Base-by-base conservation (phyloP, 495 filamentous ascomycete species). In the Trichoderma orchidacearum region DNA sequence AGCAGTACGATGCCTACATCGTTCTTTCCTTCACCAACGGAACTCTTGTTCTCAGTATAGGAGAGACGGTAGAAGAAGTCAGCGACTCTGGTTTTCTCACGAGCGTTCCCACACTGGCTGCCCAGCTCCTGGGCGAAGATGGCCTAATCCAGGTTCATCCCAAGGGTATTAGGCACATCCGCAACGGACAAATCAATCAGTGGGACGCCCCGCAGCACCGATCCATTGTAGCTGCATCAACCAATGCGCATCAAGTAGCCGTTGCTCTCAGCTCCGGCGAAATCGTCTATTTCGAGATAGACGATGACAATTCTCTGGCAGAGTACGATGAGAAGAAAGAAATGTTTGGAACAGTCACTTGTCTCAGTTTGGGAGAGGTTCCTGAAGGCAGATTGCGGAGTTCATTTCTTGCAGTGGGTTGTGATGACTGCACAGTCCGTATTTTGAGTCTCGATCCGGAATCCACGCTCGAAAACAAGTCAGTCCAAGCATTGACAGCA, bases 221-320 rank as follows among this genome's bases (percentile, higher is more conserved):
- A 4, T 90, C 90, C 1, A 95, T 99, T 60, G 89, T 96, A 34
- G 90, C 94, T n/a, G 92, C 90, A 30, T 85, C 93, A 4, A 90
- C 93, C 8, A 99, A 99, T 62, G 84, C 92, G 58, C 81, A 87
- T 38, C 93, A 99, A 68, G 88, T 97, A 23, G 90, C 90, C 0
- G 84, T 99, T 36, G 93, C 92, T 15, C 72, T 99, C 32, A 95
- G 90, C 63, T 95, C 90, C 13, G 89, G 90, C 11, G 93, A 99
- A 66, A 93, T 99, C 56, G 88, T 93, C 18, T 97, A 96, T 64
- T 99, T 99, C 60, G 94, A 96, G 68, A 88, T 95, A 85, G 94
- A 95, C 65, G 77, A 81, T 2, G 91, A 97, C 71, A 91, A 90
- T 9, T 84, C 84, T 5, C 74, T 99, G 13, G 89, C 90, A 29